phyloP scores from a whole-genome alignment of 1,284 basidiomycete species.

The Xanthoconium separans region DNA sequence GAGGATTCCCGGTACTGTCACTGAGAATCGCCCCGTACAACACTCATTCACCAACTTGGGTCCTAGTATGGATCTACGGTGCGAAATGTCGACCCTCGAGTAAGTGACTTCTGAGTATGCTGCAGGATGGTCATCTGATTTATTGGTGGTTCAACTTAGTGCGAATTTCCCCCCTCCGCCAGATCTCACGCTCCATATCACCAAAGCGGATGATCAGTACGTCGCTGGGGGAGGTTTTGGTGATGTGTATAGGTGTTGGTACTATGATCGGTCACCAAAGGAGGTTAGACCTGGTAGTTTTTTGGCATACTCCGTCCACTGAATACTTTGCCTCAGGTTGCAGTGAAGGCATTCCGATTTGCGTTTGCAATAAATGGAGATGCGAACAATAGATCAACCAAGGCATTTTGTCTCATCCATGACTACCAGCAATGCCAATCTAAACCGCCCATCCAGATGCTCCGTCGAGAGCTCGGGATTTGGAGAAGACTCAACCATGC shows the following conservation, averaged over 20 bases:
- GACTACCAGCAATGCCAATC: not conserved
- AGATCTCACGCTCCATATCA: constrained; percentile 11
- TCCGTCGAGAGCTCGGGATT: constrained; percentile 20
- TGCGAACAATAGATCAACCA: not conserved
- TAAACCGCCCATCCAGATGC: not conserved
- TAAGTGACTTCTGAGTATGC: too few species aligned
- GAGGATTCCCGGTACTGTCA: too few species aligned
- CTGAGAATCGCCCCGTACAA: too few species aligned
- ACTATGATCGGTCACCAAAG: not conserved
- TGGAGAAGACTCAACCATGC: constrained; percentile 17
- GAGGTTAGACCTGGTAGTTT: constrained; percentile 1
- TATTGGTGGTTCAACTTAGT: not conserved
- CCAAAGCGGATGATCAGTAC: not conserved
- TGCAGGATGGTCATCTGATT: too few species aligned
- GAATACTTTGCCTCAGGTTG: not conserved
- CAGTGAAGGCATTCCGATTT: not conserved
- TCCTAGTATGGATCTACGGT: too few species aligned
- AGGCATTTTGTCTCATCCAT: not conserved
- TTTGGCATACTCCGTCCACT: not conserved
- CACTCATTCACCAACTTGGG: too few species aligned
- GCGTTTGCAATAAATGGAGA: not conserved
- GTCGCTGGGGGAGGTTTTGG: constrained; percentile 10
- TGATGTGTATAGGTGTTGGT: constrained; percentile 16
- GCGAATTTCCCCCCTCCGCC: not conserved
- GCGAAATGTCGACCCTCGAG: too few species aligned